Evolutionary conservation across 805 yeast genomes (phyloP), one percentile per base, ranked within the genome.

Genomic region (Candida mattraensis): DNA sequence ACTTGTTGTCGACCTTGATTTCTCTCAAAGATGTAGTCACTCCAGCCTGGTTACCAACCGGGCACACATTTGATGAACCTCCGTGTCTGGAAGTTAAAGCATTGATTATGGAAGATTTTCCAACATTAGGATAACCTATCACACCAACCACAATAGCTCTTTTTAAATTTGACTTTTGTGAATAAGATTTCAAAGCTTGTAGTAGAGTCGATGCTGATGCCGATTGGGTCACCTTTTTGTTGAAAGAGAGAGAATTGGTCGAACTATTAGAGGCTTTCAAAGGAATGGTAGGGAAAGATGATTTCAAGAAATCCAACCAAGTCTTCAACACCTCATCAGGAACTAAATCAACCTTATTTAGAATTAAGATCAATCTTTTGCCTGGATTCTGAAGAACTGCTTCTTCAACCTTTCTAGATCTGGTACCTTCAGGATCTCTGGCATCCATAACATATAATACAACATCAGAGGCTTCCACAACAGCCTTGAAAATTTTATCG

Each of bases 41-140:
- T 59, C 99, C 99, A 3, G 99, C 97, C 66, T 85, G 93, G 57
- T 94, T 94, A 33, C 99, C 99, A 20, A 85, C 94, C 11, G 99
- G 97, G 59, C 98, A 93, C 9, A 89, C 91, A 51, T 75, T 78
- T 28, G 78, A 69, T 37, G 72, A 65, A 39, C 80, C 78, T 40
- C 81, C 80, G 59, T 86, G 94, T 63, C 93, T 80, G 35, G 86
- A 74, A 3, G 87, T 80, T 48, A 91, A 70, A 2, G 97, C 83
- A 62, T 91, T 91, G 56, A 91, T 93, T 39, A 93, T 83, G 13
- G 96, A 87, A 3, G 96, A 88, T 61, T 89, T 89, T 54, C 98
- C 98, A 35, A 91, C 97, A 60, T 91, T 91, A 33, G 99, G 99
- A 66, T 88, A 91, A 12, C 99, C 99, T 48, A 91, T 85, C 26